Percentiles rank a stretch among this genome's conserved stretches.
Conservation (phyloP, 2,329 filamentous ascomycete genomes). For the Trichoderma gracile region DNA sequence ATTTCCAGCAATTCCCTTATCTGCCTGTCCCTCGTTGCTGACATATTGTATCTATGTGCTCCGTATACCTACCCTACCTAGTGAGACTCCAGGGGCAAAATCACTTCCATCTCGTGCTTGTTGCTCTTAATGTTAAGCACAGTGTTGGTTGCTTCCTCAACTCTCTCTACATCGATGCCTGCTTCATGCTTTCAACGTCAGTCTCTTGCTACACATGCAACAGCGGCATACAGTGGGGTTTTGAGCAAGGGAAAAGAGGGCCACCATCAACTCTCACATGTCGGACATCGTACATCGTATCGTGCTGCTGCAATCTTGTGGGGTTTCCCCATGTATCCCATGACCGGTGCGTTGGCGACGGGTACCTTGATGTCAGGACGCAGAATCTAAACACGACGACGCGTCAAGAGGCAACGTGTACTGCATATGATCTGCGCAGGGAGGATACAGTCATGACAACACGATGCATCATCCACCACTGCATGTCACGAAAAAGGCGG, state of each 20-base stretch:
- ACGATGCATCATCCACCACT: not conserved
- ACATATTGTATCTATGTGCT: no score
- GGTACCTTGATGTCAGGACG: not conserved
- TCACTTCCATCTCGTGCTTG: no score
- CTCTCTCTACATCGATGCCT: no score
- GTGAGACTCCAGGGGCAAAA: no score
- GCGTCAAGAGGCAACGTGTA: not conserved
- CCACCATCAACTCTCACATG: slow-evolving; percentile 7
- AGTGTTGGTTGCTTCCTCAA: no score
- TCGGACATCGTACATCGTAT: not conserved
- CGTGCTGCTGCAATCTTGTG: not conserved
- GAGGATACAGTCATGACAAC: not conserved
- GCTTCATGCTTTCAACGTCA: no score
- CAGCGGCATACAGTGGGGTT: not conserved
- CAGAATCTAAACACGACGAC: not conserved
- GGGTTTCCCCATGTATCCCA: not conserved
- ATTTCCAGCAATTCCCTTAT: not conserved
- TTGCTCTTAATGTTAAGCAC: no score
- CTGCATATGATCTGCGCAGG: not conserved
- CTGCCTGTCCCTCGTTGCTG: not conserved
- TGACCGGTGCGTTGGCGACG: not conserved
- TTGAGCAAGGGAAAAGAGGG: not conserved
- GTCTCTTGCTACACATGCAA: no score
- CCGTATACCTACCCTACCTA: no score
- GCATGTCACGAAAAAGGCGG: no score